These are phyloP conservation scores for Stentor roeselii DNA, from an alignment of 73 alveolate species.

Conservation along the genomic window DNA sequence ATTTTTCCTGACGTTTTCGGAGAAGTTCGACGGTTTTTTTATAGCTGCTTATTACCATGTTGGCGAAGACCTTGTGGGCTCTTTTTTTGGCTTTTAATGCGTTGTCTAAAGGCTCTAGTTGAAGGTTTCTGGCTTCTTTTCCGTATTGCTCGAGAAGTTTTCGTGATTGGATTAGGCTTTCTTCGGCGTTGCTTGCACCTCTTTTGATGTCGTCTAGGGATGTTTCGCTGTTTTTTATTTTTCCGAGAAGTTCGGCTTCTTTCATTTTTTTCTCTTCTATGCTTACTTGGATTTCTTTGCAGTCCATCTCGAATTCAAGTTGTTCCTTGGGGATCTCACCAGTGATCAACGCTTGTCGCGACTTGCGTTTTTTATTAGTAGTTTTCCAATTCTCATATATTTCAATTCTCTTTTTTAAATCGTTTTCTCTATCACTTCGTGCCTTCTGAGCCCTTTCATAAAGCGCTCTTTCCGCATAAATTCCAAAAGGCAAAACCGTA, in stretches of 20 bases:
- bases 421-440: conserved; percentile 64
- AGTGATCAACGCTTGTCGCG: conserved; percentile 87
- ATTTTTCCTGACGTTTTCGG: conserved; percentile 89
- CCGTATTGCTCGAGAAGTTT: conserved; percentile 81
- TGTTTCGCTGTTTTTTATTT: conserved; percentile 69
- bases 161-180: conserved; percentile 76
- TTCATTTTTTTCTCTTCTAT: conserved; percentile 70
- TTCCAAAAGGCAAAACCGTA: conserved; percentile 73
- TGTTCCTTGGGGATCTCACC: conserved; percentile 96
- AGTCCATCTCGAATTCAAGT: conserved; percentile 82
- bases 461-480: conserved; percentile 83
- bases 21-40: conserved; percentile 80
- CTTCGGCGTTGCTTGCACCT: conserved; percentile 86
- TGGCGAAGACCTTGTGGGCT: conserved; percentile 76
- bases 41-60: conserved; percentile 71
- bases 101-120: conserved; percentile 56
- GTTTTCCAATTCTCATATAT: conserved; percentile 88
- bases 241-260: conserved; percentile 64
- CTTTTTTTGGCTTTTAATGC: conserved; percentile 69
- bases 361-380: conserved; percentile 77
- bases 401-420: conserved; percentile 63
- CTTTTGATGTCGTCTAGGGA: conserved; percentile 61
- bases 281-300: conserved; percentile 70
- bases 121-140: conserved; percentile 68
- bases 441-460: conserved; percentile 67